Percentiles rank a stretch among this genome's conserved stretches.
Evolutionary conservation across 306 rosid genomes (phyloP).

Genomic region (Vachellia pachyceras): DNA sequence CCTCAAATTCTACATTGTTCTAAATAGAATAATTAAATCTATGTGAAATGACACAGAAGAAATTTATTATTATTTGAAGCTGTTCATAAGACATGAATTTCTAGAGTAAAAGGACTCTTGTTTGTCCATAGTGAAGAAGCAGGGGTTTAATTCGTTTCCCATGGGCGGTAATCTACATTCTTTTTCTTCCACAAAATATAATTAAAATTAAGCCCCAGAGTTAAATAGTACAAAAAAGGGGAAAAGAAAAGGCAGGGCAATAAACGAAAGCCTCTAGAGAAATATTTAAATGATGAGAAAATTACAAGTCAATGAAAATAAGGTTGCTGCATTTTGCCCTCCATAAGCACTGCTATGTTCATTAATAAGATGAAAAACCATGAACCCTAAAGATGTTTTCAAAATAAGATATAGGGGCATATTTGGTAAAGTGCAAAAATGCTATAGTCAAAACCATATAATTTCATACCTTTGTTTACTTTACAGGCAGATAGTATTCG

Average conservation of each 20-base stretch:
- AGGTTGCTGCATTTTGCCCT: background rate
- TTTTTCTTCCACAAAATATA: constrained; percentile 10
- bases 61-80: background rate
- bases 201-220: constrained; percentile 1
- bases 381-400: background rate
- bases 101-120: constrained; percentile 9
- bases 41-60: background rate
- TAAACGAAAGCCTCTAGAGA: constrained; percentile 22
- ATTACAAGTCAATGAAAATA: background rate
- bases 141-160: background rate
- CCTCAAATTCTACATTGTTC: constrained; percentile 6
- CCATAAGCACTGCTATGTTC: background rate
- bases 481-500: constrained; percentile 95
- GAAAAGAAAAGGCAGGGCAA: background rate
- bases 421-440: constrained; percentile 23
- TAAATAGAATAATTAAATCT: background rate
- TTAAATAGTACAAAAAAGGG: background rate
- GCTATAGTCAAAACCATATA: constrained; percentile 1
- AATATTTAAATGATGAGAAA: constrained; percentile 2
- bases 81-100: background rate
- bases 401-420: constrained; percentile 2
- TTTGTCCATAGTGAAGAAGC: constrained; percentile 5
- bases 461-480: constrained; percentile 84
- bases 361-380: background rate
- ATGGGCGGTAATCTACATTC: background rate